phyloP scores from a whole-genome alignment of 441 rosid species.

The Aquilaria agallochum region DNA sequence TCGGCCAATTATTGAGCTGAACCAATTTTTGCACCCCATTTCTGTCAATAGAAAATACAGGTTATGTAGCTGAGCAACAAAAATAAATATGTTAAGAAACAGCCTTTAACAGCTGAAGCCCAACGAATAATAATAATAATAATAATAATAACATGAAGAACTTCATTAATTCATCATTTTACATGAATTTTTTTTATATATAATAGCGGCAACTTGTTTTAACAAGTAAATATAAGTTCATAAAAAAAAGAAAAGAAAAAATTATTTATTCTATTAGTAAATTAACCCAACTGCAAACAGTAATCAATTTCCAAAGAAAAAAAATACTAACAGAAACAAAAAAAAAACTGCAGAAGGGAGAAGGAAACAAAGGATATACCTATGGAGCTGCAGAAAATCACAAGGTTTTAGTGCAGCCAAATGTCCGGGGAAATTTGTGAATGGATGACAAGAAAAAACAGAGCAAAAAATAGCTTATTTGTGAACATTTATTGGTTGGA shows the following conservation, averaged over 20 bases:
- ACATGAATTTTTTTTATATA: too few species aligned
- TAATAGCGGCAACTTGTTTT: too few species aligned
- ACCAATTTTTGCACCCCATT: conserved; percentile 49
- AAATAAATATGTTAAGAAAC: conserved; percentile 9
- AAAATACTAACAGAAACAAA: background rate
- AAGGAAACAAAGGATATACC: conserved; percentile 8
- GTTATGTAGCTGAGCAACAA: conserved; percentile 3
- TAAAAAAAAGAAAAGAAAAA: too few species aligned
- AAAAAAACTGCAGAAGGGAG: background rate
- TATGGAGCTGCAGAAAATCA: conserved; percentile 4
- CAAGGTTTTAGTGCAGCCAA: conserved; percentile 14
- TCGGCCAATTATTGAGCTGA: conserved; percentile 28
- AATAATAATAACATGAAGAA: conserved; percentile 1
- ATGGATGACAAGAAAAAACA: conserved; percentile 22
- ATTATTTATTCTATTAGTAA: too few species aligned
- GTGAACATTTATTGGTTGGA: background rate
- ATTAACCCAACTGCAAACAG: too few species aligned
- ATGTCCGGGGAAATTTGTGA: too few species aligned
- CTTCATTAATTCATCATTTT: too few species aligned
- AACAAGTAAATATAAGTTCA: too few species aligned
- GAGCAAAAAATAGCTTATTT: background rate
- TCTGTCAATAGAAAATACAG: background rate
- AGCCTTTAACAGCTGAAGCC: background rate
- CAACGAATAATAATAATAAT: background rate
- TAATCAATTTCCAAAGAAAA: background rate